Base-by-base conservation (phyloP, 257 asterid species). In the Fraxinus quadrangulata region DNA sequence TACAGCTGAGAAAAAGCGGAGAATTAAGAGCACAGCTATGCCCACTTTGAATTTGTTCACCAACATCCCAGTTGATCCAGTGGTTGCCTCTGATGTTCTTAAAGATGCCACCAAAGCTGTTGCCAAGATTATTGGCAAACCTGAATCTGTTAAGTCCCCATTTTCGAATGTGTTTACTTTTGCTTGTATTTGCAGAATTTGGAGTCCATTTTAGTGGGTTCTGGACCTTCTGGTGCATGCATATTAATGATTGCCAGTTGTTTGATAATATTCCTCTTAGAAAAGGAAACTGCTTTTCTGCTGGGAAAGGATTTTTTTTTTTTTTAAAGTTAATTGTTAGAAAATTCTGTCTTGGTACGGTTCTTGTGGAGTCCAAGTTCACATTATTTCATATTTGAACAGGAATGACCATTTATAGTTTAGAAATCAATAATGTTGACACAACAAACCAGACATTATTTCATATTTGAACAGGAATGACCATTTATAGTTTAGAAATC, bases 41-140 rank as follows among this genome's bases (percentile, higher is more conserved):
- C 99, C 99, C 30, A 91, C 98, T 1, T 83, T 95, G 90, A 95
- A 92, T 85, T 74, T 95, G 81, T 91, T 79, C 88, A 90, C 90
- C 68, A 95, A 95, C 76, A 84, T 93, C 54, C 99, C 99, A 8
- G 98, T 95, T 31, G 99, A 95, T 71, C 88, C 93, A 3, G 98
- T 95, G 11, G 90, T 91, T 26, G 98, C 96, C 74, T 95, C 99
- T 49, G 98, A 95, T 75, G 90, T 95, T 75, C 97, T 95, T 73
- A 90, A 88, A 77, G 98, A 95, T 87, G 97, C 98, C 37, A 90
- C 98, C 39, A 95, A 93, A 89, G 98, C 99, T 21, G 98, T 95
- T 65, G 93, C 98, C 73, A 93, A 88, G 78, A 93, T 87, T 82
- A 87, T 95, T 59, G 96, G 96, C 83, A 95, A 93, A 80, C 98